Evolutionary conservation across 139 green algal species (phyloP), one percentile per base, ranked within the genome.

Genomic region (Nannochloris sp.): DNA sequence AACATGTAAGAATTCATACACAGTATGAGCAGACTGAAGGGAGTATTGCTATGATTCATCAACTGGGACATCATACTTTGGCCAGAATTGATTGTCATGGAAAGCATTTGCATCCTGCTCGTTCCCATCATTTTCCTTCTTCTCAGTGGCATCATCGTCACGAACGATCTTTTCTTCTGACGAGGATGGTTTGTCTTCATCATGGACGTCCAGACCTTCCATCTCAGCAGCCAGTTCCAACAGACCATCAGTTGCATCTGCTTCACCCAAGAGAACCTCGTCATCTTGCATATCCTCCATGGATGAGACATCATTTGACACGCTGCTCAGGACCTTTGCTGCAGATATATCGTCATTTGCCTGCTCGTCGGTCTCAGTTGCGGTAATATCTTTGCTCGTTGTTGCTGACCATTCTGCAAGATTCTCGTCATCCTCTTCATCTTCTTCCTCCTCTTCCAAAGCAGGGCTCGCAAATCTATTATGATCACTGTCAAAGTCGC

Each of bases 231-330:
- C 23, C 19, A 71, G 50, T 8, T 18, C 31, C 23, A 77, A 31
- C 58, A 73, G 57, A 44, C 65, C 63, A 40, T 73, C 64, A 25
- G 56, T 59, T 11, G 54, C 70, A 61, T 61, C 55, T 12, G 21
- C 25, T 24, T 61, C 55, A 21, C 37, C 36, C 25, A 70, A 59
- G 51, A 77, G 49, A 23, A 77, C 70, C 1, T 57, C 70, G 37
- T 75, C 68, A 34, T 75, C 53, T 44, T 58, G 15, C 46, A 67
- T 60, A 31, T 74, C 67, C 4, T 16, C 21, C 63, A 76, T 66
- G 23, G 46, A 53, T 5, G 46, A 53, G 46, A 53, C 15, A 53
- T 53, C 46, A 40, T 40, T 40, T 53, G 46, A 21, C 7, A 21
- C 46, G n/a, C 46, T 21, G 46, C 46, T 53, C 46, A 53, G 2